These are phyloP conservation scores for Magnolia sinica DNA, from an alignment of 164 flowering plant genomes.

Conservation along the genomic window DNA sequence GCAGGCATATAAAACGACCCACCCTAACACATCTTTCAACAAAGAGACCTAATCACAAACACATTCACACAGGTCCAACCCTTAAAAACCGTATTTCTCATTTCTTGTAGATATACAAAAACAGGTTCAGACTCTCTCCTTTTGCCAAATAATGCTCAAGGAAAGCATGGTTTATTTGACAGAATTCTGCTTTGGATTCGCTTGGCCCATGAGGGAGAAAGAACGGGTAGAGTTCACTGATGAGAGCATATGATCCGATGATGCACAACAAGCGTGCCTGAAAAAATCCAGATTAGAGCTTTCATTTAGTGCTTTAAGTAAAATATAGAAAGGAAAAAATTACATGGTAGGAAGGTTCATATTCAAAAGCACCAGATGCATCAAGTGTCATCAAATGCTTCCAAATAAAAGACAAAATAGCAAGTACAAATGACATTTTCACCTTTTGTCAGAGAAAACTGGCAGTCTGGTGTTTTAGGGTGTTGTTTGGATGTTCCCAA, in stretches of 20 bases:
- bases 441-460: neutral
- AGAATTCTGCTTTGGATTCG: constrained; percentile 1
- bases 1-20: neutral
- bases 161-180: constrained; percentile 2
- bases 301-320: neutral
- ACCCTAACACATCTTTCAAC: neutral
- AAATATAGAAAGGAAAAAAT: neutral
- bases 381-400: neutral
- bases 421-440: neutral
- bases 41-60: neutral
- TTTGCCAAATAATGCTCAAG: constrained; percentile 2
- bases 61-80: no score
- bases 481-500: neutral
- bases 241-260: neutral
- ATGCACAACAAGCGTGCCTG: neutral
- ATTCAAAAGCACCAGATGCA: neutral
- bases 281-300: neutral
- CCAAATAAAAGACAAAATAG: neutral
- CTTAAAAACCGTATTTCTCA: no score
- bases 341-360: neutral
- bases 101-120: neutral
- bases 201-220: neutral
- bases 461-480: neutral
- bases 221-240: neutral
- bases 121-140: neutral